phyloP scores from a whole-genome alignment of 2,329 filamentous ascomycete genomes.

The Pseudogymnoascus sp. region DNA sequence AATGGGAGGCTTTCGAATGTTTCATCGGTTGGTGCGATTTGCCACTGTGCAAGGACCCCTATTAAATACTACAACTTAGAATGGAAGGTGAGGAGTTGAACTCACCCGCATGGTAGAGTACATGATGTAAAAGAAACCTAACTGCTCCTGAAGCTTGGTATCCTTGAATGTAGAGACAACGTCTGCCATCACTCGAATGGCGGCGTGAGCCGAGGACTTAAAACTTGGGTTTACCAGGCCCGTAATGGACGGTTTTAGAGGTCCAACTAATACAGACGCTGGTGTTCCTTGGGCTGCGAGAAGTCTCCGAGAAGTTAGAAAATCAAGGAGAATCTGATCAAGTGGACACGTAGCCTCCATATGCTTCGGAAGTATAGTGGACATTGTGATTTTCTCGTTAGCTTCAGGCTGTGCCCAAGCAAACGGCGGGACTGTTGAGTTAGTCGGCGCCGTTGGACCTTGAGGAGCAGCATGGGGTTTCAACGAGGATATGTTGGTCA shows the following conservation, averaged over 20 bases:
- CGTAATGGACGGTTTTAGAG: conserved; percentile 6
- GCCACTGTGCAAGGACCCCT: background rate
- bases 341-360: conserved; percentile 9
- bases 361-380: conserved; percentile 8
- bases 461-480: background rate
- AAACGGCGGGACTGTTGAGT: background rate
- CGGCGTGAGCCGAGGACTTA: background rate
- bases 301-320: background rate
- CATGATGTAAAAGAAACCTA: conserved; percentile 10
- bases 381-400: background rate
- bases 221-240: conserved; percentile 2
- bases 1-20: conserved; percentile 4
- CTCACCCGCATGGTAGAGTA: background rate
- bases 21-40: background rate
- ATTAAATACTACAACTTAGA: background rate
- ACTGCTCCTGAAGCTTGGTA: conserved; percentile 8
- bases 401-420: conserved; percentile 5
- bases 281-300: conserved; percentile 4
- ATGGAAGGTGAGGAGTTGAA: background rate
- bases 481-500: background rate
- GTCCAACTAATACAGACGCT: background rate
- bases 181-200: conserved; percentile 10
- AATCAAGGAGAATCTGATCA: conserved; percentile 10
- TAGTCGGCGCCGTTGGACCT: background rate
- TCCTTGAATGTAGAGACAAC: conserved; percentile 10